Evolutionary conservation across 257 asterid genomes (phyloP).

Genomic region (Gardenia jasminoides): DNA sequence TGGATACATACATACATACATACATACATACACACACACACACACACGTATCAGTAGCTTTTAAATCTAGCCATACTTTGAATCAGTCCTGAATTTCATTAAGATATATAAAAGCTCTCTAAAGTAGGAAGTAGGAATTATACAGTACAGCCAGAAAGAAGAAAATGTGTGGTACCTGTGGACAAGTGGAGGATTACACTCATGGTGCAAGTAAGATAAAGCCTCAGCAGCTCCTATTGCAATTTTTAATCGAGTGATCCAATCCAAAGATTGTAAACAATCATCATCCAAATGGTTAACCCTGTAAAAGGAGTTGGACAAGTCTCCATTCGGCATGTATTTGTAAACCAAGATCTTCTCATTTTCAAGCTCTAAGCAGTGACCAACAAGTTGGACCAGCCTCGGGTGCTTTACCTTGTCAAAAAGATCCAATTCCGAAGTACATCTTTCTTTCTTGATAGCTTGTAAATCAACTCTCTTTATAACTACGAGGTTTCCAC

Average conservation of each 20-base stretch:
- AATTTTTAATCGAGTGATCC: conserved; percentile 78
- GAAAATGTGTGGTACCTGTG: conserved; percentile 51
- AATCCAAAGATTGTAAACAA: conserved; percentile 58
- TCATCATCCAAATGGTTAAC: conserved; percentile 32
- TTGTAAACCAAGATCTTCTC: conserved; percentile 62
- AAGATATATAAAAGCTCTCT: neutral
- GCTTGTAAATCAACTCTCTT: conserved; percentile 51
- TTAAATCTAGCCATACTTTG: neutral
- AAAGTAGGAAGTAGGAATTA: neutral
- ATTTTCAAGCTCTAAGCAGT: conserved; percentile 56
- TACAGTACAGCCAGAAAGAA: neutral
- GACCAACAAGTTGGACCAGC: conserved; percentile 64
- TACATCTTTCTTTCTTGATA: conserved; percentile 33
- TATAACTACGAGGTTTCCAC: conserved; percentile 43
- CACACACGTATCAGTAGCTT: neutral
- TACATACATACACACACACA: too few relatives aligned
- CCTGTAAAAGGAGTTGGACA: conserved; percentile 49
- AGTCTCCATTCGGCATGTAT: conserved; percentile 60
- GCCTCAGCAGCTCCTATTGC: conserved; percentile 80
- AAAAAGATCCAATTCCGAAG: conserved; percentile 50
- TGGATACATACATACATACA: too few relatives aligned
- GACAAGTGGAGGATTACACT: conserved; percentile 65
- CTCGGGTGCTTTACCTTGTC: conserved; percentile 44
- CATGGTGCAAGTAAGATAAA: conserved; percentile 62
- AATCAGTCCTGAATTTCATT: neutral